Conservation (phyloP, 139 green algal genomes). For the Mychonastes homosphaera region DNA sequence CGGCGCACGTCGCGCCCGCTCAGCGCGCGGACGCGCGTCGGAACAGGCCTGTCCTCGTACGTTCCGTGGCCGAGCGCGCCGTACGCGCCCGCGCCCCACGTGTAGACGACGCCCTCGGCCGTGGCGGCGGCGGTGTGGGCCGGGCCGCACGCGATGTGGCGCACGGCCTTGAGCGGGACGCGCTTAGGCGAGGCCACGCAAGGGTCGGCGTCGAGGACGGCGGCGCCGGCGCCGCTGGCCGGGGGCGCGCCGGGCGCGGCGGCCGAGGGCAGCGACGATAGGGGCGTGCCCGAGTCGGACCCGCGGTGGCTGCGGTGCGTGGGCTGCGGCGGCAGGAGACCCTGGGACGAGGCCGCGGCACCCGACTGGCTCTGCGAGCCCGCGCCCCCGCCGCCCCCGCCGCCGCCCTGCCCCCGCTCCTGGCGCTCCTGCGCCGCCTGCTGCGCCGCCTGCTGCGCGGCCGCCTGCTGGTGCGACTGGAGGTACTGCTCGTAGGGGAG, state of each 20-base stretch:
- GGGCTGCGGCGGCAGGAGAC: too few relatives aligned
- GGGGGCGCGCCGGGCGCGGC: too few relatives aligned
- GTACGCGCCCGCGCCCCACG: conserved; percentile 52
- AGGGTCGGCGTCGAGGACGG: too few relatives aligned
- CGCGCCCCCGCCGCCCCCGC: conserved; percentile 13
- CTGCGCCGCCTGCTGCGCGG: too few relatives aligned
- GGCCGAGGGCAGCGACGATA: too few relatives aligned
- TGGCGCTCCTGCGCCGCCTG: too few relatives aligned
- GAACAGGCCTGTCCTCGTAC: conserved; percentile 22
- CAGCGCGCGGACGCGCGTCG: conserved; percentile 20
- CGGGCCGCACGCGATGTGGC: conserved; percentile 45
- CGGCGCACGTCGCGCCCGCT: conserved; percentile 22
- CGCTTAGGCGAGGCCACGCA: conserved; percentile 19
- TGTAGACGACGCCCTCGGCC: conserved; percentile 51
- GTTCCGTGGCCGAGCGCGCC: conserved; percentile 19
- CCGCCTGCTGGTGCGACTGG: not conserved
- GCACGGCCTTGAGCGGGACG: conserved; percentile 46
- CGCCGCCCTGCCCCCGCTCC: not conserved
- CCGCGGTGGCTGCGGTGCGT: too few relatives aligned
- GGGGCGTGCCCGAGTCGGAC: too few relatives aligned
- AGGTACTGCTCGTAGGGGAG: conserved; percentile 15
- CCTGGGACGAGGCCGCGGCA: too few relatives aligned
- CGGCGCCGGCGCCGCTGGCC: too few relatives aligned
- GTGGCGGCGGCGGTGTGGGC: conserved; percentile 65
- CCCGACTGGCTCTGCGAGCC: too few relatives aligned